phyloP scores from a whole-genome alignment of 345 rosid species.

The Dovyalis caffra region DNA sequence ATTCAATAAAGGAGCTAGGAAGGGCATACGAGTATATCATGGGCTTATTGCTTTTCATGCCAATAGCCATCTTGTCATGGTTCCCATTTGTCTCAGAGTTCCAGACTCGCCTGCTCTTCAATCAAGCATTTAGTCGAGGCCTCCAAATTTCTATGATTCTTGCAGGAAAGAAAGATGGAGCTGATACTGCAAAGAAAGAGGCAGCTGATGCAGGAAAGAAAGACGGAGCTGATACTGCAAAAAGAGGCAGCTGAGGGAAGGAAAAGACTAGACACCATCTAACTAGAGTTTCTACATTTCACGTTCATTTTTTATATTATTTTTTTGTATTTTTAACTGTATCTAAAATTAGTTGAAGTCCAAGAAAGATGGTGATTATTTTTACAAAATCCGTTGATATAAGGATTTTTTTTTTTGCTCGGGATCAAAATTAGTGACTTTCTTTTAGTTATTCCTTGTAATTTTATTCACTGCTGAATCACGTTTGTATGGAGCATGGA shows the following conservation, averaged over 20 bases:
- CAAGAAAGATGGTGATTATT: neutral
- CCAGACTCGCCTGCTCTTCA: constrained; percentile 87
- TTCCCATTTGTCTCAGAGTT: constrained; percentile 88
- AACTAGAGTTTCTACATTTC: neutral
- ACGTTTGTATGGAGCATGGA: too few relatives aligned
- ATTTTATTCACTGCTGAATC: too few relatives aligned
- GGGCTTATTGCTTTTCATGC: constrained; percentile 71
- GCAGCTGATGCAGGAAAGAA: constrained; percentile 4
- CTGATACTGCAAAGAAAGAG: constrained; percentile 15
- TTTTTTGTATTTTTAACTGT: neutral
- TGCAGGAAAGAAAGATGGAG: constrained; percentile 51
- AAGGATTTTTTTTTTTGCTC: neutral
- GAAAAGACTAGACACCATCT: neutral
- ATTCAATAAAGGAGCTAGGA: constrained; percentile 78
- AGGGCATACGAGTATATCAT: constrained; percentile 83
- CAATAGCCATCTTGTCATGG: constrained; percentile 72
- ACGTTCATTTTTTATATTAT: too few relatives aligned
- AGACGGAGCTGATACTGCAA: neutral
- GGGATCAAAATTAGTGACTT: too few relatives aligned
- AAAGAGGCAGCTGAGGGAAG: constrained; percentile 1
- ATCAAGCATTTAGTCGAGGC: constrained; percentile 96
- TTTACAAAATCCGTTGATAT: neutral
- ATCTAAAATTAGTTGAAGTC: neutral
- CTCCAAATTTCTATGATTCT: constrained; percentile 91
- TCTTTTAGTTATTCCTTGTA: too few relatives aligned